Evolutionary conservation across 352 stramenopile genomes (phyloP).

Genomic region (Chrysophaeum taylorii): DNA sequence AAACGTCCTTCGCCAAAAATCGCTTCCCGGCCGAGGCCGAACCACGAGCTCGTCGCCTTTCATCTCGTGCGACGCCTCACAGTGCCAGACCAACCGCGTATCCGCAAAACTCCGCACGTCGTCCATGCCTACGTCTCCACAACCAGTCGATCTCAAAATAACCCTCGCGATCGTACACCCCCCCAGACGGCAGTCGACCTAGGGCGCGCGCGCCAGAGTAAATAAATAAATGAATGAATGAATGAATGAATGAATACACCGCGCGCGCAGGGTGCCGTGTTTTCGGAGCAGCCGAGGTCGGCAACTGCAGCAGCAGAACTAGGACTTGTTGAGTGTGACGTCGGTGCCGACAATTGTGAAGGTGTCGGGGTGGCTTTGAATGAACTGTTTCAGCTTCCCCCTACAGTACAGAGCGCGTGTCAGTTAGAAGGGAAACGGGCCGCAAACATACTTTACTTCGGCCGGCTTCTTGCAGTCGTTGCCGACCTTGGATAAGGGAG

Average conservation of each 20-base stretch:
- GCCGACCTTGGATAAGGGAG: background rate
- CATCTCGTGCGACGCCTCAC: background rate
- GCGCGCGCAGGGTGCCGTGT: too few species aligned
- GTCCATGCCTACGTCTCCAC: background rate
- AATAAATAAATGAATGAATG: background rate
- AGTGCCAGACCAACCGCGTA: background rate
- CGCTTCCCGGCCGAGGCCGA: too few species aligned
- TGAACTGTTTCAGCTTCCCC: background rate
- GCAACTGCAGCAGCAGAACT: too few species aligned
- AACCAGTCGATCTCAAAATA: background rate
- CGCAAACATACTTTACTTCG: too few species aligned
- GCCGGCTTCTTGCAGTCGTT: background rate
- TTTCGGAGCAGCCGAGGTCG: too few species aligned
- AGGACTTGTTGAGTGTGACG: background rate
- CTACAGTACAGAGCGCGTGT: too few species aligned
- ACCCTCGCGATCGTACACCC: background rate
- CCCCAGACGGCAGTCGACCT: too few species aligned
- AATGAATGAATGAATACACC: constrained; percentile 3
- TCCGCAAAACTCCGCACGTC: background rate
- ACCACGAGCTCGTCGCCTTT: constrained; percentile 18
- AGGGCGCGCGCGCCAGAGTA: background rate
- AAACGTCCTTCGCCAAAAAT: constrained; percentile 36
- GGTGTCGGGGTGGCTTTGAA: background rate
- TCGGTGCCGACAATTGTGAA: background rate
- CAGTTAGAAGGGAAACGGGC: too few species aligned